A percentile compares a stretch with the other conserved stretches of the same genome.
Evolutionary conservation across 2,329 filamentous ascomycete genomes (phyloP).

Genomic region (Cercospora sp.): DNA sequence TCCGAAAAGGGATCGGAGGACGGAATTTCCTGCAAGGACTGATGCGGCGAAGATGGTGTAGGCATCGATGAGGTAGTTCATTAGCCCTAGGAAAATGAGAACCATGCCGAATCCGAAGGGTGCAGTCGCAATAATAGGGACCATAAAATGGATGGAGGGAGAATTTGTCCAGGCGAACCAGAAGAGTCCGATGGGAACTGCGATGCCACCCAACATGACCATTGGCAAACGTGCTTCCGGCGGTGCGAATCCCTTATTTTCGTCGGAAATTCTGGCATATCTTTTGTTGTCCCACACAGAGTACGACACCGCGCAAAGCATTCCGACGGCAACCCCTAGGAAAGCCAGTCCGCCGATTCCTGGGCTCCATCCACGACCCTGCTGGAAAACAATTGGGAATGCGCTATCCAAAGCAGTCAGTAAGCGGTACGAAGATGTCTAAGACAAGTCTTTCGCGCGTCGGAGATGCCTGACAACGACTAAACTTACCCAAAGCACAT

Average conservation of each 20-base stretch:
- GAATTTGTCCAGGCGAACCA: slow-evolving; percentile 69
- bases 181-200: slow-evolving; percentile 64
- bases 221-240: slow-evolving; percentile 67
- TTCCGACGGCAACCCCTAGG: slow-evolving; percentile 68
- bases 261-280: slow-evolving; percentile 51
- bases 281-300: slow-evolving; percentile 56
- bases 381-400: slow-evolving; percentile 62
- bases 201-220: slow-evolving; percentile 62
- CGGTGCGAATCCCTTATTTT: slow-evolving; percentile 58
- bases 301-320: slow-evolving; percentile 60
- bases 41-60: slow-evolving; percentile 68
- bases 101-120: slow-evolving; percentile 63
- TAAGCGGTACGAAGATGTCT: too few relatives aligned
- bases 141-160: slow-evolving; percentile 58
- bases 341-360: slow-evolving; percentile 66
- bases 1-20: slow-evolving; percentile 75
- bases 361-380: slow-evolving; percentile 58
- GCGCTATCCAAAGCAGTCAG: slow-evolving; percentile 27
- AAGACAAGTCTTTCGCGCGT: too few relatives aligned
- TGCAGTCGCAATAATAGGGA: slow-evolving; percentile 51
- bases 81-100: slow-evolving; percentile 64
- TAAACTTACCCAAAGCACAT: slow-evolving; percentile 44
- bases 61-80: slow-evolving; percentile 67
- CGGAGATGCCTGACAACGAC: too few relatives aligned
- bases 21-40: slow-evolving; percentile 74